Evolutionary conservation across 1,284 basidiomycete genomes (phyloP), one percentile per base, ranked within the genome.

Genomic region (Anthracocystis walkeri): DNA sequence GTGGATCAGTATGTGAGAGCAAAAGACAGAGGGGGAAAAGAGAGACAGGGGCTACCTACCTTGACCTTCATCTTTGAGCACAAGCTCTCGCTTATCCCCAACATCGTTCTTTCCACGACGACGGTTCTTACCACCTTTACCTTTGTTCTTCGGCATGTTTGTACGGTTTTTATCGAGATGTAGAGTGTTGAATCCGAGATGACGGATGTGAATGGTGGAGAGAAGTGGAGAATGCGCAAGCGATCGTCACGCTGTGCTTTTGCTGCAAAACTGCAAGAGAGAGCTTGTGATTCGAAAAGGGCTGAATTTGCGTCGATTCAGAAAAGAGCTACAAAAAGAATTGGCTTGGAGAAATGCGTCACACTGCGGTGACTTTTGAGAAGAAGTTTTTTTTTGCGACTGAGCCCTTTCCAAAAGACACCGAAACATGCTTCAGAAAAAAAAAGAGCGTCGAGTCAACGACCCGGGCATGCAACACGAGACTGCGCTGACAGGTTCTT

Each of bases 91-190:
- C 89, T 98, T 99, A 88, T 97, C 94, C 78, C 93, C 92, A 75
- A 97, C 94, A 88, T 99, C 96, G 88, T 98, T 98, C 91, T 99
- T 99, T 90, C 96, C 96, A 88, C 96, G 90, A 89, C 96, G 90
- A 87, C 97, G 91, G 88, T 99, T 99, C 90, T 99, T 99, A 77
- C 97, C 97, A 86, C 97, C 96, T 94, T 99, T 85, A 65, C 84
- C 84, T 51, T 85, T 85, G 67, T 84, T 84, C 82, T 85, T 69
- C 29, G 74, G 68, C 66, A 71, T 67, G 45, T 7, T 67, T 45
- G 42, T 33, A 20, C 16, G 29, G n/a, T 18, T 40, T 21, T n/a
- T 20, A 8, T 23, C 2, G 49, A 44, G 23, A 14, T 44, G 29
- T 45, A 40, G 25, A 52, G 38, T 48, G 27, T 44, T 5, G 27